A percentile compares a stretch with the other conserved stretches of the same genome.
Conservation (phyloP, 805 yeast genomes). For the Clavispora vitiphila region DNA sequence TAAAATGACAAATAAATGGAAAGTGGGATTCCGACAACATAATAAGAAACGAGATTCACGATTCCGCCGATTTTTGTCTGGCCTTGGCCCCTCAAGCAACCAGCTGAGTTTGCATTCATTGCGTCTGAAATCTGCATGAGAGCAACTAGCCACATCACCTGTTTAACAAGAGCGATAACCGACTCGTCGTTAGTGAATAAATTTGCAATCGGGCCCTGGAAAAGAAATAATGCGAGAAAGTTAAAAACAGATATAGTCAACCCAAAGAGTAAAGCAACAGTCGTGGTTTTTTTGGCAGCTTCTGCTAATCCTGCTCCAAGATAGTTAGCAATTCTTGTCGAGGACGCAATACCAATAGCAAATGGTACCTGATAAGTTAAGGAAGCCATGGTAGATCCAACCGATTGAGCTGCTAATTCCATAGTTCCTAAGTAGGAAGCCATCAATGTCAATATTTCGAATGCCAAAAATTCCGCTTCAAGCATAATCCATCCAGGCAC, state of each 20-base stretch:
- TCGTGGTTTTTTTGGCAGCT: conserved; percentile 32
- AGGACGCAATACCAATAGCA: conserved; percentile 54
- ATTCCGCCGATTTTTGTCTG: conserved; percentile 61
- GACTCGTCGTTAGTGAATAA: conserved; percentile 57
- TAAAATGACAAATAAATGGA: conserved; percentile 51
- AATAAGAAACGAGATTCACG: conserved; percentile 53
- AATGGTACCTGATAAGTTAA: conserved; percentile 54
- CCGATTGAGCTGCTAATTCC: conserved; percentile 50
- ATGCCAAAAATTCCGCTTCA: conserved; percentile 57
- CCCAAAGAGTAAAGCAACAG: conserved; percentile 35
- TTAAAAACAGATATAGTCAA: conserved; percentile 29
- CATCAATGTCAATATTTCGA: conserved; percentile 51
- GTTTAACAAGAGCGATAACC: conserved; percentile 47
- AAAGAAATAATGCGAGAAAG: conserved; percentile 25
- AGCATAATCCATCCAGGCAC: conserved; percentile 55
- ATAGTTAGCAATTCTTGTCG: conserved; percentile 54
- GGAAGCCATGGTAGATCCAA: conserved; percentile 37
- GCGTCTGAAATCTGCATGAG: conserved; percentile 69
- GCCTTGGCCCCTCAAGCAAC: conserved; percentile 76
- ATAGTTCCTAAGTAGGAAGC: conserved; percentile 52
- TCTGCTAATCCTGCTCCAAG: conserved; percentile 43
- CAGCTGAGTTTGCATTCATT: conserved; percentile 66
- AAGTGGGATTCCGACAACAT: conserved; percentile 59
- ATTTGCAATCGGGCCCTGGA: conserved; percentile 30
- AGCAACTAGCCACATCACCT: conserved; percentile 59